A percentile compares a stretch with the other conserved stretches of the same genome.
These are phyloP conservation scores for Entonaema liquescens DNA, from an alignment of 495 filamentous ascomycete species.

Conservation along the genomic window DNA sequence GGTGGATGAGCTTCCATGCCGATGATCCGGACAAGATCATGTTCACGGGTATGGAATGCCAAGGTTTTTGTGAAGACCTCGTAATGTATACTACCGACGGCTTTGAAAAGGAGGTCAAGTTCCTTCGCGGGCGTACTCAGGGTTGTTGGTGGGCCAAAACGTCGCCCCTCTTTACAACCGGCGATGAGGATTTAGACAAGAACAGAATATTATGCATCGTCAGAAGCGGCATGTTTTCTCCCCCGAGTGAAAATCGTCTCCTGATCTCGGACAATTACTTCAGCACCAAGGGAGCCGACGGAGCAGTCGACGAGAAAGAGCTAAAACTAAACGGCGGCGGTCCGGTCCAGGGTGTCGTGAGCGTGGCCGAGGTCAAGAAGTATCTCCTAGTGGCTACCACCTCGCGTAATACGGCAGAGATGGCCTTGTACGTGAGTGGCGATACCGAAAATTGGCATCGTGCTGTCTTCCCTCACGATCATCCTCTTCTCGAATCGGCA, in stretches of 20 bases:
- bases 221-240: conserved; percentile 68
- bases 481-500: conserved; percentile 78
- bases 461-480: conserved; percentile 80
- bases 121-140: conserved; percentile 68
- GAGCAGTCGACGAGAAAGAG: conserved; percentile 67
- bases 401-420: conserved; percentile 81
- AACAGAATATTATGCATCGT: conserved; percentile 83
- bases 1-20: conserved; percentile 77
- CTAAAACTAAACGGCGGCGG: conserved; percentile 76
- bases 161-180: conserved; percentile 74
- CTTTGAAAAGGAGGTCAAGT: conserved; percentile 70
- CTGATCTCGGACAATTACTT: conserved; percentile 84
- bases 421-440: conserved; percentile 82
- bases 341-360: conserved; percentile 76
- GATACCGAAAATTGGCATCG: conserved; percentile 88
- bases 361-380: conserved; percentile 80
- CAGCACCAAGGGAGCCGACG: conserved; percentile 55
- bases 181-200: conserved; percentile 63
- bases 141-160: conserved; percentile 87
- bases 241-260: conserved; percentile 73
- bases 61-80: conserved; percentile 62
- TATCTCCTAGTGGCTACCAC: conserved; percentile 85
- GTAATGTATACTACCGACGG: conserved; percentile 85
- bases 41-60: conserved; percentile 77
- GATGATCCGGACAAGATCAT: conserved; percentile 81